Evolutionary conservation across 805 yeast species (phyloP).

Genomic region (Sugiyamaella valdiviana): DNA sequence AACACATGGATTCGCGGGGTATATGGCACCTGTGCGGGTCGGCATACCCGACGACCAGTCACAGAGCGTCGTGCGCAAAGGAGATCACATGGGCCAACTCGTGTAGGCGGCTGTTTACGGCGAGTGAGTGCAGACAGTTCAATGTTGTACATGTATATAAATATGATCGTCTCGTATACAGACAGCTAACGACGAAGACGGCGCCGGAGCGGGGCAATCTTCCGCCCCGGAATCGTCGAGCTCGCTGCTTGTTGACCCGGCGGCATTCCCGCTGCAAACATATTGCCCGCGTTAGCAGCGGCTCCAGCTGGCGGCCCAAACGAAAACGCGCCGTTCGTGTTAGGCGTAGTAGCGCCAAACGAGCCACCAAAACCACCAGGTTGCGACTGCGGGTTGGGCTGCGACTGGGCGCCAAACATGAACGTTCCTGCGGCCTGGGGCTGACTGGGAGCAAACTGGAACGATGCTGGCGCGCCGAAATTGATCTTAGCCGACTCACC

Average conservation of each 20-base stretch:
- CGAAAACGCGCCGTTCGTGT: not conserved
- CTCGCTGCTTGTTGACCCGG: not conserved
- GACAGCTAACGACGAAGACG: not conserved
- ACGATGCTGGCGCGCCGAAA: not conserved
- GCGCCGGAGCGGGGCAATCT: not conserved
- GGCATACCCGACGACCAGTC: too few relatives aligned
- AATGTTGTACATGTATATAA: too few relatives aligned
- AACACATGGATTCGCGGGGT: too few relatives aligned
- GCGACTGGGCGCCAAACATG: not conserved
- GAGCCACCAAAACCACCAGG: not conserved
- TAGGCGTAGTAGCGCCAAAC: not conserved
- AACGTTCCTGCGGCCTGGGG: not conserved
- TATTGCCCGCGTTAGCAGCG: not conserved
- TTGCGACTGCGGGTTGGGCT: not conserved
- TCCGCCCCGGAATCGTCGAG: slow-evolving; percentile 1
- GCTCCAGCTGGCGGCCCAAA: not conserved
- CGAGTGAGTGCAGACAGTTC: too few relatives aligned
- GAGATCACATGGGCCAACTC: too few relatives aligned
- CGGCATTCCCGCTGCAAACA: not conserved
- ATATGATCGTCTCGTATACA: not conserved
- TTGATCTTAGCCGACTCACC: too few relatives aligned
- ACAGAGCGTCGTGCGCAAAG: too few relatives aligned
- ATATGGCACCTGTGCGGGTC: too few relatives aligned
- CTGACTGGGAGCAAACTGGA: not conserved
- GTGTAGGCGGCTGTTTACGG: too few relatives aligned